A percentile compares a stretch with the other conserved stretches of the same genome.
Evolutionary conservation across 495 filamentous ascomycete species (phyloP).

Genomic region (Daldinia vernicosa): DNA sequence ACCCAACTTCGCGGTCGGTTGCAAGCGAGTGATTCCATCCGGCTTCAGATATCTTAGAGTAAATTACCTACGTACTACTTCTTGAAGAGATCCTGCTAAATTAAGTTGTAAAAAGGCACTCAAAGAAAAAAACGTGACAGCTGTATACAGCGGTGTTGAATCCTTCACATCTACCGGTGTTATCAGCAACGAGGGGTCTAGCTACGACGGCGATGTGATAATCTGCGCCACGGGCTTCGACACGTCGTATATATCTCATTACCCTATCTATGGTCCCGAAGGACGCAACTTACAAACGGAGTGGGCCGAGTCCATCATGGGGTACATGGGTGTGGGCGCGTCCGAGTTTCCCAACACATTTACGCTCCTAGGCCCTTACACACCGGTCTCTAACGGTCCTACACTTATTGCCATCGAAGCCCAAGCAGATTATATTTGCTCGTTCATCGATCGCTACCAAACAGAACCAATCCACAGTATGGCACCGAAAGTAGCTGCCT

Average conservation of each 20-base stretch:
- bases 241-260: constrained; percentile 43
- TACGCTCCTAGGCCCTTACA: constrained; percentile 59
- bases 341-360: constrained; percentile 59
- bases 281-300: constrained; percentile 47
- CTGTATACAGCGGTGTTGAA: constrained; percentile 52
- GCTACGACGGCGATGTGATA: constrained; percentile 57
- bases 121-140: constrained; percentile 52
- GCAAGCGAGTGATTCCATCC: background rate
- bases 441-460: constrained; percentile 57
- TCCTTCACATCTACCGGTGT: constrained; percentile 60
- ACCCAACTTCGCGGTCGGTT: constrained; percentile 51
- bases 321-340: constrained; percentile 53
- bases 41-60: background rate
- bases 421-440: constrained; percentile 56
- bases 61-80: background rate
- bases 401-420: constrained; percentile 54
- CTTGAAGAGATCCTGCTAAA: background rate
- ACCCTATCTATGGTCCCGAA: constrained; percentile 21
- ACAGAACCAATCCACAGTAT: constrained; percentile 58
- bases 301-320: constrained; percentile 50
- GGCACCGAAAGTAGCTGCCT: constrained; percentile 47
- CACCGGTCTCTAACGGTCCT: constrained; percentile 54
- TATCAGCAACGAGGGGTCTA: constrained; percentile 57
- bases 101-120: background rate
- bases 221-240: constrained; percentile 60